These are phyloP conservation scores for Agrocybe praecox DNA, from an alignment of 768 basidiomycete species.

Conservation along the genomic window DNA sequence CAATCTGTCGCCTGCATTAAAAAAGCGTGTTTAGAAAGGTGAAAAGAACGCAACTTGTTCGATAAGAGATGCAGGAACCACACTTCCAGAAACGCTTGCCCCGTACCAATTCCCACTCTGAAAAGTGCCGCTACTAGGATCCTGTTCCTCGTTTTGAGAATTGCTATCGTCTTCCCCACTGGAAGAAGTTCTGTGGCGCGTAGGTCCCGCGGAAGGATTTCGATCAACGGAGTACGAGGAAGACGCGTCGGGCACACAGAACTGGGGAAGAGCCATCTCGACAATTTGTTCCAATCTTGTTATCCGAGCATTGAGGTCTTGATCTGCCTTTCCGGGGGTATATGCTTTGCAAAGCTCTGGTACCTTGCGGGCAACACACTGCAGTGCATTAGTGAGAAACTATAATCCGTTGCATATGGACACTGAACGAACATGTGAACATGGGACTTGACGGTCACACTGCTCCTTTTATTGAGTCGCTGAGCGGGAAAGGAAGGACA, in stretches of 20 bases:
- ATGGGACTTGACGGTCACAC: constrained; percentile 87
- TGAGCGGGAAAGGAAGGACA: constrained; percentile 2
- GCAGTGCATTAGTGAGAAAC: constrained; percentile 13
- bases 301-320: constrained; percentile 75
- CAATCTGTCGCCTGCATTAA: constrained; percentile 38
- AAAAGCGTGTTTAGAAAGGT: background rate
- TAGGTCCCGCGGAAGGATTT: constrained; percentile 19
- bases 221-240: constrained; percentile 31
- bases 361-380: constrained; percentile 87
- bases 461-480: constrained; percentile 29
- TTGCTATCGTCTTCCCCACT: constrained; percentile 65
- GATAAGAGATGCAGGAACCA: constrained; percentile 77
- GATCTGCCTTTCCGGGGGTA: constrained; percentile 84
- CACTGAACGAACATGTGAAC: constrained; percentile 67
- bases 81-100: constrained; percentile 79
- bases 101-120: constrained; percentile 89
- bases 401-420: constrained; percentile 6
- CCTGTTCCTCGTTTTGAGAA: constrained; percentile 78
- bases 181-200: constrained; percentile 51
- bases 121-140: constrained; percentile 74
- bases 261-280: constrained; percentile 79
- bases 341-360: constrained; percentile 89
- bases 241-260: constrained; percentile 47
- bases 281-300: constrained; percentile 81
- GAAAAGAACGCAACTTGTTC: constrained; percentile 59